A percentile compares a stretch with the other conserved stretches of the same genome.
These are phyloP conservation scores for Smithsoniella earleae DNA, from an alignment of 163 green algal genomes.

Conservation along the genomic window DNA sequence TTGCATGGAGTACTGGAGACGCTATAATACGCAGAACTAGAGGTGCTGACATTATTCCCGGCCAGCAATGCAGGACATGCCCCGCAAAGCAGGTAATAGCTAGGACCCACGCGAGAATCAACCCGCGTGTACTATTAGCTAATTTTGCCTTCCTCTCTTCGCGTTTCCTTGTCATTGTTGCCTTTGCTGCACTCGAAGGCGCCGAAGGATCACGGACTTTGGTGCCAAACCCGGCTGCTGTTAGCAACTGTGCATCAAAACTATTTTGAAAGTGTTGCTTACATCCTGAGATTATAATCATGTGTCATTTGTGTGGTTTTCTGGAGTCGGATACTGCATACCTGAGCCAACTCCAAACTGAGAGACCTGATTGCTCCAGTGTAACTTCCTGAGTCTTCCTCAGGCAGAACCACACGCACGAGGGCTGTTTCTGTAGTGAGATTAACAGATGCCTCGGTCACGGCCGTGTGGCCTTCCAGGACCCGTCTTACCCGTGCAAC, in stretches of 20 bases:
- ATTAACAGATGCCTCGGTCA: constrained; percentile 64
- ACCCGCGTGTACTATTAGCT: constrained; percentile 47
- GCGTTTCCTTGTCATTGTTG: constrained; percentile 49
- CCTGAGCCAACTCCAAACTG: neutral
- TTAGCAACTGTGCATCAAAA: constrained; percentile 40
- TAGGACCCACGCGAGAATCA: constrained; percentile 74
- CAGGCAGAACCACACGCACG: constrained; percentile 54
- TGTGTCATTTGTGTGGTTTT: neutral
- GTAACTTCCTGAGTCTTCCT: constrained; percentile 6
- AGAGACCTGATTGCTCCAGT: neutral
- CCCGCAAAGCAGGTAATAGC: constrained; percentile 68
- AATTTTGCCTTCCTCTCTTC: constrained; percentile 51
- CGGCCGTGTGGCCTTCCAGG: constrained; percentile 54
- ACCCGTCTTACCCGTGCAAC: constrained; percentile 67
- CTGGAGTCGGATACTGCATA: neutral
- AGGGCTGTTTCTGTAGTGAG: constrained; percentile 79
- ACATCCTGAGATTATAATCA: neutral
- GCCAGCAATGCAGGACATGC: constrained; percentile 69
- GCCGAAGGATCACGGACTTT: constrained; percentile 34
- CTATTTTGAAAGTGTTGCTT: neutral
- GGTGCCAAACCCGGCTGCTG: constrained; percentile 42
- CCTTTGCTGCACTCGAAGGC: constrained; percentile 34
- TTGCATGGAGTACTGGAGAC: constrained; percentile 55
- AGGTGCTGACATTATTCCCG: constrained; percentile 38
- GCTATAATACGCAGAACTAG: constrained; percentile 56